Percentiles rank a stretch among this genome's conserved stretches.
These are phyloP conservation scores for Hypoxylon sp. DNA, from an alignment of 2,329 filamentous ascomycete species.

Conservation along the genomic window DNA sequence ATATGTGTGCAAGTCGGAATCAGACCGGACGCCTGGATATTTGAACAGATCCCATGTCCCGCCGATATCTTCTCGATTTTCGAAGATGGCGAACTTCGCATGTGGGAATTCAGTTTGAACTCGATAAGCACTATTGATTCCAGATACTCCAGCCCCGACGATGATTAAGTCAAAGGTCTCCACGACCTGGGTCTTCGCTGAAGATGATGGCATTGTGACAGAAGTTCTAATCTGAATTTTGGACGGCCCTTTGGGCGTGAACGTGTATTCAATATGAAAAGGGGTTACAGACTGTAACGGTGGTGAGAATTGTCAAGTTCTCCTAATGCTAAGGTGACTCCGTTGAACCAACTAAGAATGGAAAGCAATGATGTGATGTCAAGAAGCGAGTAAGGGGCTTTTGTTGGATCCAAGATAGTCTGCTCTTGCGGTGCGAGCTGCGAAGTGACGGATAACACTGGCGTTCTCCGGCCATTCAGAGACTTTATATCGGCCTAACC, in stretches of 20 bases:
- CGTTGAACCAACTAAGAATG: neutral
- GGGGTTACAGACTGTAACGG: neutral
- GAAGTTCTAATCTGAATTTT: neutral
- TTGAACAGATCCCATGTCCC: constrained; percentile 86
- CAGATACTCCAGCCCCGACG: constrained; percentile 80
- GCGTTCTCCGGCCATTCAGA: neutral
- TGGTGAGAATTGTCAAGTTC: neutral
- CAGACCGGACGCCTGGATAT: constrained; percentile 80
- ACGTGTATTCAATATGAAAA: too few relatives aligned
- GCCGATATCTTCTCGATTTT: constrained; percentile 75
- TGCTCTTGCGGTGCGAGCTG: neutral
- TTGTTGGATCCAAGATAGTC: neutral
- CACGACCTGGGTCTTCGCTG: constrained; percentile 2
- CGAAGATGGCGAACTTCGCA: constrained; percentile 75
- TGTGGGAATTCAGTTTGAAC: constrained; percentile 70
- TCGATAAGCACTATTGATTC: constrained; percentile 82
- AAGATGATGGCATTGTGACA: neutral
- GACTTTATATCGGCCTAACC: neutral
- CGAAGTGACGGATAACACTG: too few relatives aligned
- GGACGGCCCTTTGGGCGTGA: too few relatives aligned
- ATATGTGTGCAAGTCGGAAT: constrained; percentile 73
- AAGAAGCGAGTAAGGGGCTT: neutral
- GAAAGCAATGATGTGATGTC: neutral
- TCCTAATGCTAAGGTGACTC: neutral
- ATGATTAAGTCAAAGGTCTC: constrained; percentile 69